phyloP scores from a whole-genome alignment of 129 eudicot genomes.

The Arctium lappa region DNA sequence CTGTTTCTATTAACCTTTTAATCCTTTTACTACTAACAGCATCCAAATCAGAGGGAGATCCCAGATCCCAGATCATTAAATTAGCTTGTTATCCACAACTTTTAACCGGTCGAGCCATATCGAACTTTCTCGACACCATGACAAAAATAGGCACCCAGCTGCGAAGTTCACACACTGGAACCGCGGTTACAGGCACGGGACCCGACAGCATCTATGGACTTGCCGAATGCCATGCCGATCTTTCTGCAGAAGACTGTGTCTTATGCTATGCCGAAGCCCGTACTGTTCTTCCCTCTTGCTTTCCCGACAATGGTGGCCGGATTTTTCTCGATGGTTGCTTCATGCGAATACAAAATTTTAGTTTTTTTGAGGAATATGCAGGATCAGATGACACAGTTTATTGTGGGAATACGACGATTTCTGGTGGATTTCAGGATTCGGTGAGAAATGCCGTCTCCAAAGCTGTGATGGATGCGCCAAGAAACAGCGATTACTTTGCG shows the following conservation, averaged over 20 bases:
- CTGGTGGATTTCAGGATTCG: constrained; percentile 26
- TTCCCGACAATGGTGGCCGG: constrained; percentile 47
- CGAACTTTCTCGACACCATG: constrained; percentile 49
- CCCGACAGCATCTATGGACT: constrained; percentile 43
- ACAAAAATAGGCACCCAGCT: constrained; percentile 39
- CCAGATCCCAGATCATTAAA: constrained; percentile 43
- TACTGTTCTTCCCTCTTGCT: constrained; percentile 56
- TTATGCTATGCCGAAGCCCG: constrained; percentile 61
- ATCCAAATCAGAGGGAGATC: constrained; percentile 40
- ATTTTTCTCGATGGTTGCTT: constrained; percentile 78
- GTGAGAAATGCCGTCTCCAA: constrained; percentile 41
- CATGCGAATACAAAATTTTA: constrained; percentile 51
- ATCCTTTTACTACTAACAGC: constrained; percentile 20
- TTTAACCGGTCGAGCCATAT: constrained; percentile 19
- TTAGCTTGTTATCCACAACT: constrained; percentile 23
- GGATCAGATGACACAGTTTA: constrained; percentile 36
- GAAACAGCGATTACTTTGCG: constrained; percentile 36
- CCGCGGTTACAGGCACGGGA: constrained; percentile 41
- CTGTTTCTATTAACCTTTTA: background rate
- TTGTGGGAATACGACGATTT: constrained; percentile 43
- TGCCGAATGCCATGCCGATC: constrained; percentile 83
- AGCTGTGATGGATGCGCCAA: constrained; percentile 47
- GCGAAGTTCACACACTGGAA: constrained; percentile 36
- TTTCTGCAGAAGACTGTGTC: constrained; percentile 56
- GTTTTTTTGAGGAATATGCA: constrained; percentile 42